Evolutionary conservation across 768 basidiomycete species (phyloP), one percentile per base, ranked within the genome.

Genomic region (Tricholoma terreum): DNA sequence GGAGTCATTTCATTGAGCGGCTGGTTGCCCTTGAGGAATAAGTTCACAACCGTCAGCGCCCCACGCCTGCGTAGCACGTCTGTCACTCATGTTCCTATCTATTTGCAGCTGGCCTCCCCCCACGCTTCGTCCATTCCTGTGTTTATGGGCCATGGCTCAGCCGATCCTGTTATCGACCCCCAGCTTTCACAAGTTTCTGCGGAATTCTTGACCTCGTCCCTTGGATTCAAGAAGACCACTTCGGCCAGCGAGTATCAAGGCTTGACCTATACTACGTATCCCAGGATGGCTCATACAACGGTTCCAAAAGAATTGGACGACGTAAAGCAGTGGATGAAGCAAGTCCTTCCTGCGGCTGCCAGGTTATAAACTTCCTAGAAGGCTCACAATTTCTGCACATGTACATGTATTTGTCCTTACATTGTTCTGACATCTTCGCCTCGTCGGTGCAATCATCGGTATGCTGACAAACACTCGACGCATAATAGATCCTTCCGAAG

Each of bases 101-200:
- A 24, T 36, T 42, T 46, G 17, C 51, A 92, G 89, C 84, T 90
- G 78, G 68, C 78, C 46, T 81, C 82, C 14, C 72, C 79, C 6
- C 77, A 86, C 62, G 84, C 86, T 12, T 72, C 78, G 48, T 79
- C 80, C 4, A 78, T 84, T 19, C 90, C 93, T 1, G 78, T 95
- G 27, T 95, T 96, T 72, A 89, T 90, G 85, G 94, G 89, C 10
- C 90, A 93, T 60, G 94, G 94, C 22, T 80, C 77, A 7, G 77
- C 69, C 15, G 94, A 98, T 72, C 85, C 82, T 6, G 77, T 95
- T 22, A 87, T 97, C 53, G 78, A 78, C 56, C 78, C 77, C 62
- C 60, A 77, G 22, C 75, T 84, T 52, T 83, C 84, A 24, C 67
- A 77, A 52, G 69, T 70, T 50, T 89, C 90, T 8, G 73, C 80